These are phyloP conservation scores for Haematococcus sp. DNA, from an alignment of 139 green algal genomes.

Conservation along the genomic window DNA sequence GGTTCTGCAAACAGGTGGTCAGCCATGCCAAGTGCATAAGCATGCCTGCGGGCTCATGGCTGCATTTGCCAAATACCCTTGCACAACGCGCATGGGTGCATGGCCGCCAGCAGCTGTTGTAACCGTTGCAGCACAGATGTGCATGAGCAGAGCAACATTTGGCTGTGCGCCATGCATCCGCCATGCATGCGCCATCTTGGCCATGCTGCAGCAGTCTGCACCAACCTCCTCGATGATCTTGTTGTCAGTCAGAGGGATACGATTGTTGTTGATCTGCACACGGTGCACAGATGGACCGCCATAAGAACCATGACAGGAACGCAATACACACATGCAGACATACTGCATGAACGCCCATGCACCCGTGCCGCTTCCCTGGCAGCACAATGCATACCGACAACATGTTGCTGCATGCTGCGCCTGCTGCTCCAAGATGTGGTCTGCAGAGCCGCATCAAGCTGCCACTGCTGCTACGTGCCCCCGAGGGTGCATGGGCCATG, in stretches of 20 bases:
- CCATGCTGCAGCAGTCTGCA: no score
- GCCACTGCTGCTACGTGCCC: not conserved
- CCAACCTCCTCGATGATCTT: constrained; percentile 88
- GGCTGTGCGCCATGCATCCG: not conserved
- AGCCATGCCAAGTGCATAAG: no score
- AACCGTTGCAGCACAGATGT: no score
- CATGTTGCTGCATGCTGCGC: no score
- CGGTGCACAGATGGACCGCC: not conserved
- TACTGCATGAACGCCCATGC: not conserved
- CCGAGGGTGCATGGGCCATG: not conserved
- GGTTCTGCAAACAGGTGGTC: no score
- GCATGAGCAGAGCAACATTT: no score
- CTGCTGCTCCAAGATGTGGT: no score
- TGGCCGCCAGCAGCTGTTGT: no score
- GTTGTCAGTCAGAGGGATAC: constrained; percentile 97
- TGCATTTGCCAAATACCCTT: not conserved
- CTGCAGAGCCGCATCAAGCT: not conserved
- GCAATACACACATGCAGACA: not conserved
- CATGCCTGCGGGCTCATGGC: not conserved
- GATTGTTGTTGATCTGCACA: constrained; percentile 69
- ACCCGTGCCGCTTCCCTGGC: not conserved
- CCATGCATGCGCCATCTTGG: no score
- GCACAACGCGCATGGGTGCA: no score
- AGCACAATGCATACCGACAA: no score
- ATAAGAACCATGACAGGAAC: not conserved